Evolutionary conservation across 345 rosid genomes (phyloP).

Genomic region (Aurinia saxatilis): DNA sequence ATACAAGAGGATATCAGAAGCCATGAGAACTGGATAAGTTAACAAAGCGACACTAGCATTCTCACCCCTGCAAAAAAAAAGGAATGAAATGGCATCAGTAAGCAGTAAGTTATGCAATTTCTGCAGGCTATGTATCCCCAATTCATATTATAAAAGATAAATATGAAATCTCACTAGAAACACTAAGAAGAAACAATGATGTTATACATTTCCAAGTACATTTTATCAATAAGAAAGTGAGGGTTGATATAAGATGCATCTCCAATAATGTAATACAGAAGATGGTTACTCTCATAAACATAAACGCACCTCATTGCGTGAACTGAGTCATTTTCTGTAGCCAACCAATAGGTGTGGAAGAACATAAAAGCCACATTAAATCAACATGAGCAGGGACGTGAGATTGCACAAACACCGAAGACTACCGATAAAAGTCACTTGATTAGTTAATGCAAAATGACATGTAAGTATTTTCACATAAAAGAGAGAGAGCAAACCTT

Average conservation of each 20-base stretch:
- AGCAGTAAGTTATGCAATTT: neutral
- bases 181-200: neutral
- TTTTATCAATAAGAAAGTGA: neutral
- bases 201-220: neutral
- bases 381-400: conserved; percentile 75
- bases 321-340: conserved; percentile 84
- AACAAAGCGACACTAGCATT: conserved; percentile 73
- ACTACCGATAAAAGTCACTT: conserved; percentile 38
- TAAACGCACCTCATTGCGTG: conserved; percentile 64
- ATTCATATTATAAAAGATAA: no score
- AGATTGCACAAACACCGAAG: conserved; percentile 91
- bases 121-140: no score
- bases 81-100: neutral
- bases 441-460: neutral
- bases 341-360: conserved; percentile 90
- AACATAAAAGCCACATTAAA: conserved; percentile 74
- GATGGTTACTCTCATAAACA: neutral
- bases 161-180: neutral
- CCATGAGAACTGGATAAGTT: conserved; percentile 87
- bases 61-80: conserved; percentile 55
- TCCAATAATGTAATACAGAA: neutral
- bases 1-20: conserved; percentile 85
- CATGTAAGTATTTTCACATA: neutral
- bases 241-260: neutral
- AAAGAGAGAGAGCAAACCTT: conserved; percentile 38